Base-by-base conservation (phyloP, 441 rosid genomes). In the Croton setiger region DNA sequence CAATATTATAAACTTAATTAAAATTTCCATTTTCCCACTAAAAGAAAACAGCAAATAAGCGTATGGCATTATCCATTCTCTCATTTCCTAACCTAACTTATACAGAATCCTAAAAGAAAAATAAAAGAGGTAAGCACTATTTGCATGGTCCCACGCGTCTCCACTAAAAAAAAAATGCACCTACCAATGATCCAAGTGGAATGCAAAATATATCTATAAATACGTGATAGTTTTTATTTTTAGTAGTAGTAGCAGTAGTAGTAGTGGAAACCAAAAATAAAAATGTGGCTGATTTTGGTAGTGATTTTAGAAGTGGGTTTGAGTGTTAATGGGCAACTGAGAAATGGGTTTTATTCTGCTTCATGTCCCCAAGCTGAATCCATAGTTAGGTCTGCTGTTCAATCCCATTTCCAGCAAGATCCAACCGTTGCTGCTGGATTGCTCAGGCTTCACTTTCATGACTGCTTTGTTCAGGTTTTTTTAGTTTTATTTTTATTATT, bases 401-500 rank as follows among this genome's bases (percentile, higher is more conserved):
- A 49, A 58, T 59, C 79, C 7, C 75, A 82, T 71, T 72, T 77
- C 67, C 39, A 39, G 8, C 70, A 61, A 13, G 76, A 87, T 55
- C 85, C 86, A 5, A 54, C 82, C n/a, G 61, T 84, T 41, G 89
- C 92, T 5, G 83, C 90, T 3, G 83, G 84, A 4, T 67, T 89
- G 72, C 72, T 87, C 48, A 84, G 95, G 79, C 83, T 87, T 82
- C 86, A 81, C 63, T 86, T 86, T 77, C 90, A 86, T 5, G 90
- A 84, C 60, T 84, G 86, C 69, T 84, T 82, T 45, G 86, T 84
- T 52, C 80, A 92, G 88, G 97, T 92, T 64, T 15, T 35, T 61
- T 35, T 53, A 60, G 1, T 7, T 21, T 43, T 18, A 57, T 13
- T 21, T 83, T 31, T 53, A 7, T 17, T 17, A 15, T 45, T n/a